phyloP scores from a whole-genome alignment of 2,329 filamentous ascomycete genomes.

The Colletotrichum destructivum region DNA sequence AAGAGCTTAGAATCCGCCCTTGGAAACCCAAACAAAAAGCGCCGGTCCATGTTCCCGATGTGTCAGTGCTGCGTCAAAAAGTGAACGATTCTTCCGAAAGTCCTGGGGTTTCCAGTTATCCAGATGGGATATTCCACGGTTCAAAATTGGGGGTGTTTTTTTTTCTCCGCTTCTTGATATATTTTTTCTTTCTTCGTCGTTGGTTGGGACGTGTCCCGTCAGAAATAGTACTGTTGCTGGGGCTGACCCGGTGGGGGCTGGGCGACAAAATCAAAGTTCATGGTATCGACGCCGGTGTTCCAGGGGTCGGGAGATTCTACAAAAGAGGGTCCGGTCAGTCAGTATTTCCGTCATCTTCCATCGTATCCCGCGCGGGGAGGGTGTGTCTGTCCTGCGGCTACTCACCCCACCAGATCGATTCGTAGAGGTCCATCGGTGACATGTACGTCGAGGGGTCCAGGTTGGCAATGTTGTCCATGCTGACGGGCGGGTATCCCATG shows the following conservation, averaged over 20 bases:
- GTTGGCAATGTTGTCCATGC: conserved; percentile 61
- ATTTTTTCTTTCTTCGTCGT: not conserved
- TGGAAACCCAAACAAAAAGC: not conserved
- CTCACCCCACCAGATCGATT: conserved; percentile 78
- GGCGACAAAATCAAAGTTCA: conserved; percentile 74
- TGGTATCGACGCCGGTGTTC: conserved; percentile 68
- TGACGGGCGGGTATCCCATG: conserved; percentile 56
- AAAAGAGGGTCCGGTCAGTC: not conserved
- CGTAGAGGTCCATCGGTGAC: conserved; percentile 78
- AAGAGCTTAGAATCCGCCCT: too few relatives aligned
- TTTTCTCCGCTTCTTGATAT: not conserved
- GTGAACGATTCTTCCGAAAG: not conserved
- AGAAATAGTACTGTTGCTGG: conserved; percentile 72
- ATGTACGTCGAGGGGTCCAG: conserved; percentile 72
- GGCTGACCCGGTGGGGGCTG: conserved; percentile 72
- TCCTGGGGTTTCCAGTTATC: not conserved
- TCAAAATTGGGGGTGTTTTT: not conserved
- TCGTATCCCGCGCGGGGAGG: conserved; percentile 31
- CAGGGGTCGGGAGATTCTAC: conserved; percentile 73
- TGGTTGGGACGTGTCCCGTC: not conserved
- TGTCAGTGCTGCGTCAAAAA: not conserved
- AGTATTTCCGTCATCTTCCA: conserved; percentile 26
- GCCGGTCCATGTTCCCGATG: conserved; percentile 17
- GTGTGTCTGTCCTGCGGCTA: conserved; percentile 33
- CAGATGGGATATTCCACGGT: too few relatives aligned